Percentiles rank a stretch among this genome's conserved stretches.
These are phyloP conservation scores for Caryopteris hybrid DNA, from an alignment of 305 asterid genomes.

Conservation along the genomic window DNA sequence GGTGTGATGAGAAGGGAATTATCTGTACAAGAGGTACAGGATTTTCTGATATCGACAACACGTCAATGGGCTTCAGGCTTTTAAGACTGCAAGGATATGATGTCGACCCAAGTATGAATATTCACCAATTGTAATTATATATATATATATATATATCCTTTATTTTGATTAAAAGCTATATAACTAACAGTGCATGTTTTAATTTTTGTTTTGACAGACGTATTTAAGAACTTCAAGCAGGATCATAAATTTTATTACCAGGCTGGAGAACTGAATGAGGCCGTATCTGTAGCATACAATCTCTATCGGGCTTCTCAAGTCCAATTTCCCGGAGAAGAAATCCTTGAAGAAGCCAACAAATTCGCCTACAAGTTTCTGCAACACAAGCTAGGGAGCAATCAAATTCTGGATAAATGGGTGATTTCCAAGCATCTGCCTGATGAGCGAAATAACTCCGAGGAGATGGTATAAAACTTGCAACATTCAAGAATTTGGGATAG, in stretches of 20 bases:
- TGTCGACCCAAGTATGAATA: constrained; percentile 6
- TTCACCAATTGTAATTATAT: too few species aligned
- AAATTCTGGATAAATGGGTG: constrained; percentile 39
- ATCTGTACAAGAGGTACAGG: too few species aligned
- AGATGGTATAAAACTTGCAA: constrained; percentile 29
- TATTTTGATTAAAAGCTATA: too few species aligned
- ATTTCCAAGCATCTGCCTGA: constrained; percentile 28
- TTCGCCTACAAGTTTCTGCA: constrained; percentile 21
- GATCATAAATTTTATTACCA: constrained; percentile 27
- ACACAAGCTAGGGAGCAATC: constrained; percentile 3
- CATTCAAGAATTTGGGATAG: constrained; percentile 8
- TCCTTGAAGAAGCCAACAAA: constrained; percentile 32
- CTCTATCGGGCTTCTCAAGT: constrained; percentile 39
- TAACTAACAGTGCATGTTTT: neutral
- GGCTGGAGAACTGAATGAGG: constrained; percentile 28
- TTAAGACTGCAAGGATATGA: constrained; percentile 43
- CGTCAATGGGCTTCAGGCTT: constrained; percentile 51
- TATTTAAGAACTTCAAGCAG: constrained; percentile 26
- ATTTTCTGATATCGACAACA: constrained; percentile 37
- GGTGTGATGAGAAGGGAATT: too few species aligned
- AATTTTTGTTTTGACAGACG: constrained; percentile 21
- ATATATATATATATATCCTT: too few species aligned
- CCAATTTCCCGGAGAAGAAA: constrained; percentile 28
- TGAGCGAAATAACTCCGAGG: constrained; percentile 2
- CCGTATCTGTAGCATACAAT: constrained; percentile 33